Percentiles rank a stretch among this genome's conserved stretches.
Conservation (phyloP, 2,329 filamentous ascomycete species). For the Colletotrichum gloeosporioides region DNA sequence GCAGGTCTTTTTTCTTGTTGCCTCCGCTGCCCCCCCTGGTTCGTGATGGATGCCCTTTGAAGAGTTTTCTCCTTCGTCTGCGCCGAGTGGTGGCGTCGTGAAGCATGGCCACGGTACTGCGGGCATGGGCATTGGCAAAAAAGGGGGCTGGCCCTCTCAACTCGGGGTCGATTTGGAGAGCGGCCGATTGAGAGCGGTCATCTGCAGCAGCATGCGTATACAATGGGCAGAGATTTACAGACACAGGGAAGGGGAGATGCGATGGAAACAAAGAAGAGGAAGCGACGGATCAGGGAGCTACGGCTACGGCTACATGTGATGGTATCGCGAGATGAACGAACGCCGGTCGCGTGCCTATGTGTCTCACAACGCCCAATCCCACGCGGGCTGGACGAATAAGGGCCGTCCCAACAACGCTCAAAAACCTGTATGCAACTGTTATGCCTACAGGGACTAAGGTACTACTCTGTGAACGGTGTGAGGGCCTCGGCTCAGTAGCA, state of each 20-base stretch:
- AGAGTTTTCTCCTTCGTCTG: neutral
- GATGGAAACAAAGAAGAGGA: neutral
- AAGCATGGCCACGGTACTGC: neutral
- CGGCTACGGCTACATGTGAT: constrained; percentile 3
- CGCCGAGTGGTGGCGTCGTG: constrained; percentile 3
- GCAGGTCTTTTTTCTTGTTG: neutral
- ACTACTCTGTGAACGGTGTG: neutral
- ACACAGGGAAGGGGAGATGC: neutral
- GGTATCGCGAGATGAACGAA: constrained; percentile 6
- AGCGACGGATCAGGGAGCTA: neutral
- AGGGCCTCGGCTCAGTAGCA: neutral
- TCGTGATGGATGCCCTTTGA: neutral
- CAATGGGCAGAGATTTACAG: neutral
- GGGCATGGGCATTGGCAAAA: neutral
- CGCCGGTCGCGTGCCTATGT: constrained; percentile 16
- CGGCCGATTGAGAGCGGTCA: neutral
- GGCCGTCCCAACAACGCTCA: neutral
- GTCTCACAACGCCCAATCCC: constrained; percentile 2
- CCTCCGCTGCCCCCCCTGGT: neutral
- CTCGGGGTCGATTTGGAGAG: neutral
- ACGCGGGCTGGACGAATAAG: neutral
- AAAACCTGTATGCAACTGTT: neutral
- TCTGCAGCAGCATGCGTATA: neutral
- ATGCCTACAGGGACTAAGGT: neutral
- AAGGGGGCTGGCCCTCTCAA: neutral